Base-by-base conservation (phyloP, 306 rosid genomes). In the Carpinus fangiana region DNA sequence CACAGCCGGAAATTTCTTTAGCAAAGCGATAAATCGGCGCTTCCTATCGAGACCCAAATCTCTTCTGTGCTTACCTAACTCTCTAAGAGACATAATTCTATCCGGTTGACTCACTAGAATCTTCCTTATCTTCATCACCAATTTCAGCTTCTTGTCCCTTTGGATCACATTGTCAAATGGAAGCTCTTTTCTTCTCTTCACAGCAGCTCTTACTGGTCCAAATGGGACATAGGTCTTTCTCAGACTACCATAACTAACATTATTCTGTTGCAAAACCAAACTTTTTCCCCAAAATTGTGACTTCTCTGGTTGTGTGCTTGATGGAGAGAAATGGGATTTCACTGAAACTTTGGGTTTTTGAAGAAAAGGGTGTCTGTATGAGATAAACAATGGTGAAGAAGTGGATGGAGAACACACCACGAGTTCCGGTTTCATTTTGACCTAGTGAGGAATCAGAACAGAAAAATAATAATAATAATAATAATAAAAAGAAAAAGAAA, bases 141-240 rank as follows among this genome's bases (percentile, higher is more conserved):
- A 78, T 45, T 89, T 93, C 79, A 93, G 85, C 89, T 91, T 93
- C 86, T 91, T 93, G 61, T 93, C 93, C 86, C 79, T 93, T 55
- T 93, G 93, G 12, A 93, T 93, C 23, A 93, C 98, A 74, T 90
- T 93, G 71, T 93, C 97, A 61, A 93, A 89, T 7, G 90, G 88
- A 76, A 74, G 77, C 66, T 93, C 97, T 74, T 93, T 93, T 88
- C 98, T 90, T 78, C 98, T 84, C 86, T 93, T 93, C 77, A 93
- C 96, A 6, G 84, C 90, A 28, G 97, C 93, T 76, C 84, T 84
- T 23, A 91, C 79, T 1, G 97, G 91, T 45, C 78, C 83, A 81
- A 68, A 46, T 4, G 68, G 83, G 12, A 48, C 59, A 71, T 77
- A 82, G 16, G 11, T 21, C 64, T 78, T 85, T 41, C 82, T 77